Conservation (phyloP, 371 early-diverging fungal species). For the Nematocida sp. region DNA sequence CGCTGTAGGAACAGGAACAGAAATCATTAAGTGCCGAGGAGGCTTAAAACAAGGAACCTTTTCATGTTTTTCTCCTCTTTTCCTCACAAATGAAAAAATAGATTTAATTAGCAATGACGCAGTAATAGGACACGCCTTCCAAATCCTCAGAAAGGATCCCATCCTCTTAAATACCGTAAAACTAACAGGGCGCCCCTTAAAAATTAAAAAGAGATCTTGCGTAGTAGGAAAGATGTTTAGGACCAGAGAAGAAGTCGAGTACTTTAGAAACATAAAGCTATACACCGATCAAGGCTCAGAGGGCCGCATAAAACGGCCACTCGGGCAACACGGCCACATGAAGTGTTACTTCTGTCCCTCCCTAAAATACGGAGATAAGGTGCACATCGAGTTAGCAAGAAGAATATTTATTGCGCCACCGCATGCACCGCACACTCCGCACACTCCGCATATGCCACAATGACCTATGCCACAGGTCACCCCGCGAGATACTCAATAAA, state of each 20-base stretch:
- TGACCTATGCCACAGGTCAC: too few relatives aligned
- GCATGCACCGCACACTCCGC: too few relatives aligned
- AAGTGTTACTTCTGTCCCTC: conserved; percentile 65
- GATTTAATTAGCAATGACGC: conserved; percentile 8
- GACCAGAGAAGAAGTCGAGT: conserved; percentile 63
- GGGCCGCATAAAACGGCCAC: conserved; percentile 64
- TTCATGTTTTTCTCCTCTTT: conserved; percentile 60
- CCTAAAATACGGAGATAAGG: conserved; percentile 60
- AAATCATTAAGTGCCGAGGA: conserved; percentile 50
- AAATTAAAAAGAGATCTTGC: conserved; percentile 59
- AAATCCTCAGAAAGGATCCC: conserved; percentile 54
- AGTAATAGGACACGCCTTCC: conserved; percentile 12
- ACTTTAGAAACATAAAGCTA: conserved; percentile 61
- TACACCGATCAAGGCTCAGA: conserved; percentile 52
- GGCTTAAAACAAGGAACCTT: conserved; percentile 55
- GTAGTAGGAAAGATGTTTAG: conserved; percentile 64
- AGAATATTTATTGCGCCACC: conserved; percentile 56
- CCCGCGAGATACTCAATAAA: too few relatives aligned
- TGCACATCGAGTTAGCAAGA: conserved; percentile 63
- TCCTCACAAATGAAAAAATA: conserved; percentile 48
- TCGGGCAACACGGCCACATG: conserved; percentile 65
- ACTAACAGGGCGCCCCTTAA: conserved; percentile 61
- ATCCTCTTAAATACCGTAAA: conserved; percentile 56
- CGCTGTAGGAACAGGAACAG: conserved; percentile 49
- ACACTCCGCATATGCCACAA: too few relatives aligned